Base-by-base conservation (phyloP, 805 yeast genomes). In the Hemisphaericaspora nanyangensis region DNA sequence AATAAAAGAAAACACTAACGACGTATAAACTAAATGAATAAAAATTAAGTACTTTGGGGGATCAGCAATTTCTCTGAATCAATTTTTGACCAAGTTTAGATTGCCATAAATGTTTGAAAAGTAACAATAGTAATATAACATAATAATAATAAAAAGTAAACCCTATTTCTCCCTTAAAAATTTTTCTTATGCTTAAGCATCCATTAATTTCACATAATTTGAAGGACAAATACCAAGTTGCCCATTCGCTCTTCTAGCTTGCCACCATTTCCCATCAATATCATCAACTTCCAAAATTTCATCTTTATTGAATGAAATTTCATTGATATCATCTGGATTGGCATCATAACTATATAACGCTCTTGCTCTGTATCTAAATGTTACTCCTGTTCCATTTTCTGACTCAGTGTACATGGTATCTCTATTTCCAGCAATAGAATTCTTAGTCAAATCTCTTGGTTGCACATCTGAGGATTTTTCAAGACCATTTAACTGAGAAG, bases 191-290 rank as follows among this genome's bases (percentile, higher is more conserved):
- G 7, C 25, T 26, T 32, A 32, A 4, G 11, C n/a, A 8, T 74
- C 80, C 41, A 83, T 65, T 44, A 89, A 69, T 61, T 86, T 86
- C 34, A 91, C 90, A 56, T 91, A 91, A 62, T 91, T 93, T 52
- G 95, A 83, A 36, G 99, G 98, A 61, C 96, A 89, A 53, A 91
- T 91, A 49, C 98, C 99, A 31, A 88, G 85, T 59, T 89, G 93
- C 25, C 99, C 99, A 50, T 79, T 84, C 7, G 83, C 73, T 55
- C 90, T 78, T 60, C 85, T 79, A 29, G 96, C 97, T 65, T 89
- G 96, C 98, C 98, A 91, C 99, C 99, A 91, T 65, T 95, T 82
- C 33, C 97, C 97, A 48, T 85, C 85, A 41, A 88, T 87, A 55
- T 91, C 97, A 50, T 87, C 87, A 25, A 91, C 95, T 53, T 82